Evolutionary conservation across 768 basidiomycete species (phyloP).

Genomic region (Tricholoma furcatifolium): DNA sequence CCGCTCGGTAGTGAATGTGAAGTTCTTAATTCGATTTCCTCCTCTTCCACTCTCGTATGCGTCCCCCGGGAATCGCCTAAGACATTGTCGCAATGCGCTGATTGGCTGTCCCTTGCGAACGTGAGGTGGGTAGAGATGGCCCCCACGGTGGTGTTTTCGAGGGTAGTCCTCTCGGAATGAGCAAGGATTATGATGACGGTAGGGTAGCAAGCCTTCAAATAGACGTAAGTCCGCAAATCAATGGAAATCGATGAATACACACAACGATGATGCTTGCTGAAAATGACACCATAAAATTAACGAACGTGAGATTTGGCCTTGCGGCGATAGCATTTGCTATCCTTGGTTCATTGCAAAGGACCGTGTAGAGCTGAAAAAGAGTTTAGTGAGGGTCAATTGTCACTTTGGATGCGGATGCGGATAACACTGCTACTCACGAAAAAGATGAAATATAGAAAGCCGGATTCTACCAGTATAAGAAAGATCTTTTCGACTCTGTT

Average conservation of each 20-base stretch:
- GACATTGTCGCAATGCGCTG: neutral
- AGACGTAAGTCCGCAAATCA: neutral
- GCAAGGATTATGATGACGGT: constrained; percentile 10
- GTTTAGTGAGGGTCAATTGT: neutral
- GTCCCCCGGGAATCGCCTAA: neutral
- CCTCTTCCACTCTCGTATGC: neutral
- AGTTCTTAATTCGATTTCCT: neutral
- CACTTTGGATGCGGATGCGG: no score
- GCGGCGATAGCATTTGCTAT: neutral
- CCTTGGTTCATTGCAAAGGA: constrained; percentile 6
- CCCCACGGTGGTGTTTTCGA: neutral
- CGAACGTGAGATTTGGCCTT: constrained; percentile 5
- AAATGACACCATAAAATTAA: constrained; percentile 8
- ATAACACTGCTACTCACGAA: constrained; percentile 1
- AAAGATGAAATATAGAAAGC: constrained; percentile 12
- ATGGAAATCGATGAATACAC: neutral
- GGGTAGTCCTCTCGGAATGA: constrained; percentile 1
- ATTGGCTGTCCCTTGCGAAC: neutral
- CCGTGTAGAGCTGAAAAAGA: neutral
- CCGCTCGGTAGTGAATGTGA: neutral
- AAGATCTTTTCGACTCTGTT: constrained; percentile 6
- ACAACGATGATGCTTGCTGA: constrained; percentile 9
- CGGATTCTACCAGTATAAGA: constrained; percentile 7
- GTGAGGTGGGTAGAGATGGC: constrained; percentile 1
- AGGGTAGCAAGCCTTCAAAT: constrained; percentile 5